phyloP scores from a whole-genome alignment of 768 basidiomycete species.

The Suillus luteus region DNA sequence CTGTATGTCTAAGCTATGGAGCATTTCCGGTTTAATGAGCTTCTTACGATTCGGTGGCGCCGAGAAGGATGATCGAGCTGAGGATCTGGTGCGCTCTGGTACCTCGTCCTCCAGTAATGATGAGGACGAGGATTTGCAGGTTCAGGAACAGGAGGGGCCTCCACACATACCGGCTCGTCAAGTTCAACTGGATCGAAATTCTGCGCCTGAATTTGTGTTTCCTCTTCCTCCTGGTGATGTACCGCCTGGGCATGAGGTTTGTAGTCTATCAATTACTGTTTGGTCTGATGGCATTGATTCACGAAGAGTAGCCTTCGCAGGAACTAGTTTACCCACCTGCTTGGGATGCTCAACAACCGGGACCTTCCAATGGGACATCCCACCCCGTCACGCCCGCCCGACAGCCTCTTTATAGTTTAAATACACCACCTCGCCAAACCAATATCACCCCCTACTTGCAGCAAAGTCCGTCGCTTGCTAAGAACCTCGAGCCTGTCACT shows the following conservation, averaged over 20 bases:
- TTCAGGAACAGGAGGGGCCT: constrained; percentile 25
- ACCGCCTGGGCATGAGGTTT: constrained; percentile 7
- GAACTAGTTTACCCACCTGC: constrained; percentile 10
- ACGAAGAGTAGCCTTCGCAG: constrained; percentile 4
- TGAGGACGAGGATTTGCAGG: constrained; percentile 23
- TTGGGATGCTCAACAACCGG: constrained; percentile 13
- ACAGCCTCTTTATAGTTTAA: constrained; percentile 19
- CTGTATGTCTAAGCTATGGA: constrained; percentile 44
- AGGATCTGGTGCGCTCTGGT: constrained; percentile 19
- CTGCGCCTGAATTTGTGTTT: constrained; percentile 13
- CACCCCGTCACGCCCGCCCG: constrained; percentile 14
- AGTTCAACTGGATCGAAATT: constrained; percentile 22
- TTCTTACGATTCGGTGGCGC: constrained; percentile 45
- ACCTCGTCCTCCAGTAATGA: constrained; percentile 22
- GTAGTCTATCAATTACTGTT: neutral
- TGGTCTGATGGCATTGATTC: neutral
- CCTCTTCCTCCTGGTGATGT: constrained; percentile 20
- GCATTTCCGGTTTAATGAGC: constrained; percentile 49
- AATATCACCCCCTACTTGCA: neutral
- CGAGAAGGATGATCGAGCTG: constrained; percentile 25
- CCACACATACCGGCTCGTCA: constrained; percentile 25
- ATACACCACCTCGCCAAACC: constrained; percentile 10
- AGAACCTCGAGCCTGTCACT: constrained; percentile 50
- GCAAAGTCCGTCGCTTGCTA: constrained; percentile 33
- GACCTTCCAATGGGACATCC: neutral